Percentiles rank a stretch among this genome's conserved stretches.
phyloP scores from a whole-genome alignment of 257 asterid genomes.

The Penstemon eatonii region DNA sequence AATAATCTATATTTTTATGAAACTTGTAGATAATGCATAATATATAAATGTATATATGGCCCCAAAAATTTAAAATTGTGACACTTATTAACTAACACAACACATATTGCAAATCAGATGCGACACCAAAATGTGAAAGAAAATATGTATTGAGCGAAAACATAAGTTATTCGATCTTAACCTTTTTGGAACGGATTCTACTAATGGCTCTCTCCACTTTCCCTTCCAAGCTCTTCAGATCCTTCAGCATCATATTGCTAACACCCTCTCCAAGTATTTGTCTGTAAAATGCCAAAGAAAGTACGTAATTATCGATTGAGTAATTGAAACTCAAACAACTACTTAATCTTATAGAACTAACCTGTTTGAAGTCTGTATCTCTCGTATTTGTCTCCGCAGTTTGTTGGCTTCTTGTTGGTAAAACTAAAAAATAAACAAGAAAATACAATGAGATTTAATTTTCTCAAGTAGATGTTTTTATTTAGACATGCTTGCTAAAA shows the following conservation, averaged over 20 bases:
- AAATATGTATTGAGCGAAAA: too few species aligned
- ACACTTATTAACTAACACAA: too few species aligned
- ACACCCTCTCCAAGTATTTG: constrained; percentile 78
- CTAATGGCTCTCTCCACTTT: constrained; percentile 75
- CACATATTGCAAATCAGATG: too few species aligned
- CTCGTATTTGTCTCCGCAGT: constrained; percentile 60
- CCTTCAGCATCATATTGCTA: constrained; percentile 44
- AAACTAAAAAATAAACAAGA: constrained; percentile 39
- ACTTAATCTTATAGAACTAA: not conserved
- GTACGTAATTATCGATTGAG: not conserved
- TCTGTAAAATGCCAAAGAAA: constrained; percentile 28
- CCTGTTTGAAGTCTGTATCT: constrained; percentile 64
- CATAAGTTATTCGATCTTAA: not conserved
- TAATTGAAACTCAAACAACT: too few species aligned
- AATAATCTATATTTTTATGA: too few species aligned
- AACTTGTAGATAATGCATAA: too few species aligned
- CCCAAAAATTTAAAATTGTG: too few species aligned
- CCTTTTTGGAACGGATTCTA: constrained; percentile 77
- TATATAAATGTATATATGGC: too few species aligned
- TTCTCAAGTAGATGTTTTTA: too few species aligned
- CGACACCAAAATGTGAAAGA: too few species aligned
- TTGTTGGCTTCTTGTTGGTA: constrained; percentile 84
- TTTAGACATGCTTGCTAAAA: too few species aligned
- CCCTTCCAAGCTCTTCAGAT: constrained; percentile 54
- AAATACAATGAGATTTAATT: too few species aligned